A percentile compares a stretch with the other conserved stretches of the same genome.
These are phyloP conservation scores for Globisporangium takayamanum DNA, from an alignment of 352 stramenopile genomes.

Conservation along the genomic window DNA sequence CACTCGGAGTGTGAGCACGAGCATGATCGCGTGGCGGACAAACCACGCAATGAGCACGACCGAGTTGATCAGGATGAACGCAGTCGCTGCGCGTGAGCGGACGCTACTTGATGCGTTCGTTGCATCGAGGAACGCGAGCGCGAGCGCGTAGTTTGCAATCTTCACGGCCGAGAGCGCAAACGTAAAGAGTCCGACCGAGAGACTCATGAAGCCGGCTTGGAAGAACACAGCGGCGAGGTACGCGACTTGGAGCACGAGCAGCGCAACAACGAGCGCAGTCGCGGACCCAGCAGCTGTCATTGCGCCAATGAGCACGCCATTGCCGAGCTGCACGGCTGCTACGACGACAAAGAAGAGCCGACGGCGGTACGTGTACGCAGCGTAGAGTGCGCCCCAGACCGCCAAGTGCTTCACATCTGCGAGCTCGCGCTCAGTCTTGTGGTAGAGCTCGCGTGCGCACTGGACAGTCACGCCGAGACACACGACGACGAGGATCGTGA, in stretches of 20 bases:
- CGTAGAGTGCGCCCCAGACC: constrained; percentile 56
- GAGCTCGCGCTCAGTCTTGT: constrained; percentile 44
- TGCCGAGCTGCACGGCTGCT: constrained; percentile 43
- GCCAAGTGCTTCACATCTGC: constrained; percentile 45
- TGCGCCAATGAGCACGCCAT: constrained; percentile 45
- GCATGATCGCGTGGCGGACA: constrained; percentile 49
- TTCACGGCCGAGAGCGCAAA: constrained; percentile 45
- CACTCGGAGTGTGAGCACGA: constrained; percentile 12
- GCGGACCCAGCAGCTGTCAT: constrained; percentile 25
- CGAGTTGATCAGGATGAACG: constrained; percentile 65
- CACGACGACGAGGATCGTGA: constrained; percentile 36
- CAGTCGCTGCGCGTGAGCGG: constrained; percentile 30
- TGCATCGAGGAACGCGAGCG: constrained; percentile 48
- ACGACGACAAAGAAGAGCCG: constrained; percentile 64
- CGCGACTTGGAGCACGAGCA: constrained; percentile 43
- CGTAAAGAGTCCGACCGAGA: constrained; percentile 41
- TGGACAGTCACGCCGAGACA: constrained; percentile 37
- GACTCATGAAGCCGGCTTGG: constrained; percentile 29
- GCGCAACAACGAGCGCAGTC: constrained; percentile 33
- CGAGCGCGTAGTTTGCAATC: constrained; percentile 49
- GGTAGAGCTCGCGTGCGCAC: constrained; percentile 30
- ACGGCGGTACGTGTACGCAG: constrained; percentile 48
- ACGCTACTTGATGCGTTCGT: constrained; percentile 30
- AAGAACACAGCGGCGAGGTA: constrained; percentile 45
- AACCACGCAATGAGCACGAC: constrained; percentile 58